Conservation (phyloP, 305 asterid genomes). For the Solanum hybrid region DNA sequence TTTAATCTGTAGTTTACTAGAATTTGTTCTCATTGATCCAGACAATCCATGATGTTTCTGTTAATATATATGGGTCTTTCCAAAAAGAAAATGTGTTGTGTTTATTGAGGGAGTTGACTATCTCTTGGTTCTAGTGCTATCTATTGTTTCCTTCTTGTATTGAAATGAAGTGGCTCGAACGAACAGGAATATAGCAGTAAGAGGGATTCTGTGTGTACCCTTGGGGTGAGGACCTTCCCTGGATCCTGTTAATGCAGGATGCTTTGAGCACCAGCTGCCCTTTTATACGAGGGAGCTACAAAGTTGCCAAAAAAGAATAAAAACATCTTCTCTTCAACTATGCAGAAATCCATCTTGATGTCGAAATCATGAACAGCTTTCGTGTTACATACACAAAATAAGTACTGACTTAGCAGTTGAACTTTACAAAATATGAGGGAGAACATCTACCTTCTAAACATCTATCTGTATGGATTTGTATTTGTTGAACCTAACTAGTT, state of each 20-base stretch:
- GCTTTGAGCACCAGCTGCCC: neutral
- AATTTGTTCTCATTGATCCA: neutral
- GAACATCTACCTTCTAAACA: neutral
- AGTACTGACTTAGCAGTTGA: neutral
- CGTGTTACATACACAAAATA: neutral
- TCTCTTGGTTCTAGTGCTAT: neutral
- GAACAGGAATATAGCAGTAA: neutral
- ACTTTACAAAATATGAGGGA: neutral
- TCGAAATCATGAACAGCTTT: neutral
- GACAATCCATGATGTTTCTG: neutral
- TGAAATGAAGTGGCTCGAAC: neutral
- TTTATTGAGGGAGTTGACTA: neutral
- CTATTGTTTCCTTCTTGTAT: neutral
- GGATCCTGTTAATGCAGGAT: neutral
- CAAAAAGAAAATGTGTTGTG: neutral
- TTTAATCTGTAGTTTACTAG: neutral
- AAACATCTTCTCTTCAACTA: neutral
- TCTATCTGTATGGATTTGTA: neutral
- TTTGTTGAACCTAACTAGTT: neutral
- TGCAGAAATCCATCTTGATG: neutral
- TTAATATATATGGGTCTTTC: neutral
- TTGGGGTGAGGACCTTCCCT: neutral
- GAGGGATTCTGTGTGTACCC: neutral
- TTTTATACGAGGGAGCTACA: neutral
- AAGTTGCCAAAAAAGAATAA: neutral